Evolutionary conservation across 352 stramenopile species (phyloP), one percentile per base, ranked within the genome.

Genomic region (Globisporangium heterothallicum): DNA sequence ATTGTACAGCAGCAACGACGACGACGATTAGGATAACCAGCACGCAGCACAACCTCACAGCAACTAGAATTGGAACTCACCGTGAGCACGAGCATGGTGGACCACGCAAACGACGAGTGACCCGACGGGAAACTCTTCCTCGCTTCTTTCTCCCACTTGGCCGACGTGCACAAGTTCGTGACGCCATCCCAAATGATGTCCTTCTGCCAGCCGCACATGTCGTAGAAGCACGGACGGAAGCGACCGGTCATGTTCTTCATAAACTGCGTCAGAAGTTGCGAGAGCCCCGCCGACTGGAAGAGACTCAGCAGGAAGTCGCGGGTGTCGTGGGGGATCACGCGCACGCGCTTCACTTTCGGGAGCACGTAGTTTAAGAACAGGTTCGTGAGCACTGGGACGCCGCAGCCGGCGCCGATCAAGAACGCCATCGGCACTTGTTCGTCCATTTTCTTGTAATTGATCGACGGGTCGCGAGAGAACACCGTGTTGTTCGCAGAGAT

Each of bases 121-220:
- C 80, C 80, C 1, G 80, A 91, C 18, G 80, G 80, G 49, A 91
- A 91, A 42, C 75, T 89, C 54, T 76, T 81, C 18, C 80, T 67
- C 1, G 49, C 79, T 59, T 91, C 75, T 45, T 77, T 69, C 51
- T 91, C 80, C 6, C 68, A 65, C 22, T 64, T 61, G 1, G 24
- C 14, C 40, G 71, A 45, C 21, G 63, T 70, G 63, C 80, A 91
- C 38, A 89, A 45, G 53, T 91, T 78, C 9, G 59, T 68, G 27
- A 68, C 53, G 47, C 80, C 78, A 57, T 91, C 78, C 80, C 80
- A 91, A 19, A 85, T 61, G 18, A 81, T 56, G 44, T 70, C 56
- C 44, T 68, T 75, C 45, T 88, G 60, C 80, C 80, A 91, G 34
- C 69, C 68, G 45, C 80, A 89, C 73, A 89, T 87, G 44, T 82